Conservation (phyloP, 805 yeast genomes). For the Starmerella davenportii region DNA sequence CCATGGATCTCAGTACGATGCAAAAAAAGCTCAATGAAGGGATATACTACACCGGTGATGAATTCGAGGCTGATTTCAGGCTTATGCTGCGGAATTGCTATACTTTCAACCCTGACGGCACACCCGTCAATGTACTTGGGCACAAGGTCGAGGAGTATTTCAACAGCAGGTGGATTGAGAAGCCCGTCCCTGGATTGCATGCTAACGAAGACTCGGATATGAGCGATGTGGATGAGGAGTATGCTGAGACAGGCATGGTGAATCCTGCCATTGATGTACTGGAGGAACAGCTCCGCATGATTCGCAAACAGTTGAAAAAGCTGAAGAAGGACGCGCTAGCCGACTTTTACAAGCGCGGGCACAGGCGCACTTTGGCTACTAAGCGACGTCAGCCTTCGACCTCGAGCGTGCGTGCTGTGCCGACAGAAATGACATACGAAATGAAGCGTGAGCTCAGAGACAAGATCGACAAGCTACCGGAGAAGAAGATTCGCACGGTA, state of each 20-base stretch:
- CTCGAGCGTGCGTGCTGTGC: constrained; percentile 3
- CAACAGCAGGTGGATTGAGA: constrained; percentile 73
- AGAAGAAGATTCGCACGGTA: constrained; percentile 66
- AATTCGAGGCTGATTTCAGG: constrained; percentile 66
- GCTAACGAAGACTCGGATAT: constrained; percentile 27
- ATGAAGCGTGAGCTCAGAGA: constrained; percentile 92
- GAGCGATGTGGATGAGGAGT: constrained; percentile 27
- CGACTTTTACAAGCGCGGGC: constrained; percentile 12
- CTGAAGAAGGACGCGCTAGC: constrained; percentile 33
- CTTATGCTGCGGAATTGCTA: constrained; percentile 80
- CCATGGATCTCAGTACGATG: constrained; percentile 88
- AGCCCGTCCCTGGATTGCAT: constrained; percentile 52
- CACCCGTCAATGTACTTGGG: constrained; percentile 91
- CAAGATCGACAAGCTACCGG: constrained; percentile 53
- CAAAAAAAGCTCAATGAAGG: constrained; percentile 66
- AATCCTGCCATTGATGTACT: constrained; percentile 81
- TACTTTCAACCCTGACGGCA: constrained; percentile 87
- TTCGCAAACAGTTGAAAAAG: constrained; percentile 68
- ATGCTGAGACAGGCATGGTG: constrained; percentile 38
- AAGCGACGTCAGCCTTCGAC: not conserved
- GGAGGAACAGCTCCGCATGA: constrained; percentile 69
- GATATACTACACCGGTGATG: constrained; percentile 75
- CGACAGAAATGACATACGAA: constrained; percentile 55
- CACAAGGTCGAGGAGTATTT: constrained; percentile 74
- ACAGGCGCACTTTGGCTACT: constrained; percentile 5